phyloP scores from a whole-genome alignment of 2,329 filamentous ascomycete species.

The Fusarium kyushuense region DNA sequence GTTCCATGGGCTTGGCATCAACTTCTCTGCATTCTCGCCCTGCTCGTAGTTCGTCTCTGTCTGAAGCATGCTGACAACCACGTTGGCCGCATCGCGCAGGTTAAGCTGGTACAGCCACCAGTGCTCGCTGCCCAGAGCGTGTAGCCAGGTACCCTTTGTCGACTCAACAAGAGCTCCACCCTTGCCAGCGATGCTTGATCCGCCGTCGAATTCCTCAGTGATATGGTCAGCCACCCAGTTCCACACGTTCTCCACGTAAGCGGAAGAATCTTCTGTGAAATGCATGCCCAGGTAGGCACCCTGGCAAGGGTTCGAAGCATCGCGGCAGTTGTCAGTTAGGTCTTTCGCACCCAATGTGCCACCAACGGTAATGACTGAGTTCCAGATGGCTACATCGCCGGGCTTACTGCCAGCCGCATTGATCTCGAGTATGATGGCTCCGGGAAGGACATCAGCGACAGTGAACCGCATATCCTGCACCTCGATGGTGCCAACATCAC shows the following conservation, averaged over 20 bases:
- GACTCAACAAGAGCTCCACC: not conserved
- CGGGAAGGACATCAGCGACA: conserved; percentile 68
- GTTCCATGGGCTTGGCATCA: not conserved
- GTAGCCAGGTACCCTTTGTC: not conserved
- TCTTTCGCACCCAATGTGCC: conserved; percentile 15
- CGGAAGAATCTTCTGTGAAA: conserved; percentile 59
- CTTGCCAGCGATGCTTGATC: not conserved
- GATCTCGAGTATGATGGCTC: conserved; percentile 73
- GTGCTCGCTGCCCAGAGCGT: not conserved
- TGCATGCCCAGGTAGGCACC: conserved; percentile 37
- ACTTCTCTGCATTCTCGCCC: not conserved
- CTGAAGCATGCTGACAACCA: conserved; percentile 3
- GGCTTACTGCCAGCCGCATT: conserved; percentile 64
- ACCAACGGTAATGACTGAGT: conserved; percentile 50
- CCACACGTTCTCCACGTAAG: conserved; percentile 67
- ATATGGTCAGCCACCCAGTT: conserved; percentile 75
- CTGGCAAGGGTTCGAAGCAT: not conserved
- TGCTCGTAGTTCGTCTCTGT: conserved; percentile 6
- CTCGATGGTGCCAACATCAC: conserved; percentile 70
- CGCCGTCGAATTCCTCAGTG: not conserved
- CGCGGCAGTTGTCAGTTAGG: not conserved
- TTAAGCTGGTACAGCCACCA: conserved; percentile 5
- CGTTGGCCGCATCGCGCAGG: not conserved
- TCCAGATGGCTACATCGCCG: not conserved
- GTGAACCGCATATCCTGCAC: conserved; percentile 73